Conservation (phyloP, 83 land plant species). For the Picea abies region DNA sequence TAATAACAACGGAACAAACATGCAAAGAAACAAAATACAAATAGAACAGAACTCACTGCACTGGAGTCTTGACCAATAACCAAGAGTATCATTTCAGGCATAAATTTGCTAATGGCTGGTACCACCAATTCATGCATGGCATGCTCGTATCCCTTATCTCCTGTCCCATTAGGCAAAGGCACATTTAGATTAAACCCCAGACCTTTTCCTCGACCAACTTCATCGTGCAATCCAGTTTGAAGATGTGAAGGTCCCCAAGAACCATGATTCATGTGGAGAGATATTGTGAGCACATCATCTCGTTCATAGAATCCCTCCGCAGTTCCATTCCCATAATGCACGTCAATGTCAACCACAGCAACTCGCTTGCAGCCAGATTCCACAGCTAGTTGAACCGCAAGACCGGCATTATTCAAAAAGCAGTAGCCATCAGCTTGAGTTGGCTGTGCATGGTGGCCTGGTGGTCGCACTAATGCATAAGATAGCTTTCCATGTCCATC, state of each 20-base stretch:
- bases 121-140: slow-evolving; percentile 75
- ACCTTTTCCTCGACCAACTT: no score
- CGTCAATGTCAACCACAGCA: slow-evolving; percentile 81
- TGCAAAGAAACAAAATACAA: no score
- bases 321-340: slow-evolving; percentile 26
- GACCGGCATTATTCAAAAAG: slow-evolving; percentile 89
- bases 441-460: slow-evolving; percentile 94
- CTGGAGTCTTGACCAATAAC: slow-evolving; percentile 91
- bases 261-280: slow-evolving; percentile 75
- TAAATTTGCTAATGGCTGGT: slow-evolving; percentile 44
- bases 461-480: background rate
- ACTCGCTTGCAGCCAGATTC: slow-evolving; percentile 30
- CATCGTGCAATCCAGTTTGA: no score
- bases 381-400: slow-evolving; percentile 75
- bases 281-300: no score
- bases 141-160: slow-evolving; percentile 71
- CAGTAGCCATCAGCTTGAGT: slow-evolving; percentile 90
- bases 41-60: slow-evolving; percentile 39
- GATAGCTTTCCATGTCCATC: no score
- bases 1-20: no score
- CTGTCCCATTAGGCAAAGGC: no score
- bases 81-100: slow-evolving; percentile 46
- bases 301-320: no score
- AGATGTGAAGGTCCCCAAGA: slow-evolving; percentile 59
- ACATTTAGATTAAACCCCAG: no score